Base-by-base conservation (phyloP, 805 yeast genomes). In the Saturnispora diversa region DNA sequence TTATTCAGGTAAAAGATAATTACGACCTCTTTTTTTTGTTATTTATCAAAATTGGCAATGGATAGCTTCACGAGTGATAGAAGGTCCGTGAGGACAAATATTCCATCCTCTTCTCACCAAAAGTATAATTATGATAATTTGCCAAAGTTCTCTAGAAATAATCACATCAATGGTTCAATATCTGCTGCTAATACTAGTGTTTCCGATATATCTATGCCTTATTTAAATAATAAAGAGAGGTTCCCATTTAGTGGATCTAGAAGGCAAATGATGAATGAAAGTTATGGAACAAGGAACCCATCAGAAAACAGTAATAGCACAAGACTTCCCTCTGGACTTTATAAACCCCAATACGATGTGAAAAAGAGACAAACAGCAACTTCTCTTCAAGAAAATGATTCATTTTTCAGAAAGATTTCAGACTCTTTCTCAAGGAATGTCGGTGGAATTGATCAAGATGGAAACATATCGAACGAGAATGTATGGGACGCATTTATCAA, bases 161-260 rank as follows among this genome's bases (percentile, higher is more conserved):
- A 29, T 8, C 19, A 17, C 4, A 8, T 23, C 26, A 30, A 39
- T 19, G 20, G 26, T 15, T 20, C 31, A 10, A n/a, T n/a, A n/a
- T 20, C 15, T 4, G 13, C 40, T n/a, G 35, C 34, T 5, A 35
- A 35, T 22, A 8, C 39, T 6, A 38, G 17, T 13, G 29, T 17
- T 4, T 26, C 25, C 10, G 17, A 31, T 28, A 10, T 36, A 13
- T 27, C 36, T 3, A 13, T 24, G 11, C 13, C 28, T 5, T n/a
- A 26, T 23, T 22, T 31, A 9, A 22, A 30, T 6, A 33, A 33
- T 10, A 35, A 25, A 21, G 40, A 27, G 5, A 42, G 42, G 9
- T 27, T 48, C 16, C 52, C 52, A 5, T 49, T 49, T 35, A 37
- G 37, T 7, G 44, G 50, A 15, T 37, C 44, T 2, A 25, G 42